Percentiles rank a stretch among this genome's conserved stretches.
phyloP scores from a whole-genome alignment of 371 early-diverging fungal genomes.

The Mortierella sp. region DNA sequence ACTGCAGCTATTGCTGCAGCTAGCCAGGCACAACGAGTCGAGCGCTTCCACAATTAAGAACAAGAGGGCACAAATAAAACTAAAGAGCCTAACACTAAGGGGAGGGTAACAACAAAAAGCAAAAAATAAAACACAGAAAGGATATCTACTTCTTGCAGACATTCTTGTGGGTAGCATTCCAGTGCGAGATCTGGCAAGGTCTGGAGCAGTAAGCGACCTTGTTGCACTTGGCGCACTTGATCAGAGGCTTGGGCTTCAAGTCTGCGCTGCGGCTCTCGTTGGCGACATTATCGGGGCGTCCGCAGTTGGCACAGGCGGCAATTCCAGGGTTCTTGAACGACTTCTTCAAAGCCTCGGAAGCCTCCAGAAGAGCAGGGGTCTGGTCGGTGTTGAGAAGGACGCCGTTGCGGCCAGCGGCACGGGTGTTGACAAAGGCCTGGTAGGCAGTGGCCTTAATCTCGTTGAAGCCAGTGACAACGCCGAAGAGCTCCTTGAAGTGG shows the following conservation, averaged over 20 bases:
- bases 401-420: conserved; percentile 38
- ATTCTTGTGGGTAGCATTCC: conserved; percentile 63
- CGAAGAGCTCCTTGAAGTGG: conserved; percentile 68
- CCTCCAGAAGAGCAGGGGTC: conserved; percentile 46
- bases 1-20: conserved; percentile 9
- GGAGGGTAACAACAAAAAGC: background rate
- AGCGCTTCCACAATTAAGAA: too few species aligned
- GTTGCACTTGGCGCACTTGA: conserved; percentile 71
- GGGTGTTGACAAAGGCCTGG: conserved; percentile 56
- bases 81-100: conserved; percentile 5
- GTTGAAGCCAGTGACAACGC: conserved; percentile 64
- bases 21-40: background rate
- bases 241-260: conserved; percentile 57
- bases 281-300: conserved; percentile 63
- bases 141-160: conserved; percentile 58
- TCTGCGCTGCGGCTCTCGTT: conserved; percentile 43
- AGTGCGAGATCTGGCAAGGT: conserved; percentile 71
- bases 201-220: conserved; percentile 73
- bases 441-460: conserved; percentile 71
- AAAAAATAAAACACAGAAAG: background rate
- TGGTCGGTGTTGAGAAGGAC: conserved; percentile 20
- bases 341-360: conserved; percentile 46
- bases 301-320: conserved; percentile 66
- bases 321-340: conserved; percentile 53
- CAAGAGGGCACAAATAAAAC: too few species aligned